Evolutionary conservation across 2,329 filamentous ascomycete genomes (phyloP).

Genomic region (Cadophora luteo-olivacea): DNA sequence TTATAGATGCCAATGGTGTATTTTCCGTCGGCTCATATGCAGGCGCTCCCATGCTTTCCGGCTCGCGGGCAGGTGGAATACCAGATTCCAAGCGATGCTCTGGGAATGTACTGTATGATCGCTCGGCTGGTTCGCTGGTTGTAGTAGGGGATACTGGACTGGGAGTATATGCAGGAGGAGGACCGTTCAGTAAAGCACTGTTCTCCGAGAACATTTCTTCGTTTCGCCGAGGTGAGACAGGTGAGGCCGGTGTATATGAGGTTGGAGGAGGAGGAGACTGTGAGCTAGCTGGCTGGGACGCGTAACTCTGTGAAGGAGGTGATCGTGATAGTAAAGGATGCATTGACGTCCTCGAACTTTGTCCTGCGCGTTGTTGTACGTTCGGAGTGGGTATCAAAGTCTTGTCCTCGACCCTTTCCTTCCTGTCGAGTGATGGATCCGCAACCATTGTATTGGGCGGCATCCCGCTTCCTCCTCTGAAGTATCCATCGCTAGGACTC

Average conservation of each 20-base stretch:
- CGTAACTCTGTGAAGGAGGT: conserved; percentile 34
- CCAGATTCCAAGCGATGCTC: conserved; percentile 37
- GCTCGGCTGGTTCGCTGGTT: conserved; percentile 5
- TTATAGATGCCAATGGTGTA: conserved; percentile 31
- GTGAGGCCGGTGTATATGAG: conserved; percentile 28
- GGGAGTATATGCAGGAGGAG: conserved; percentile 41
- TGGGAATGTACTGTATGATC: conserved; percentile 39
- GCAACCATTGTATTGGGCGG: conserved; percentile 34
- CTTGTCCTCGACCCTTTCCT: conserved; percentile 37
- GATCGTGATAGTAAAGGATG: conserved; percentile 32
- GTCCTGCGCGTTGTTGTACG: conserved; percentile 26
- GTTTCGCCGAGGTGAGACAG: conserved; percentile 27
- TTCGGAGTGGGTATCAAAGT: conserved; percentile 35
- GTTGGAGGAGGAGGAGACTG: conserved; percentile 13
- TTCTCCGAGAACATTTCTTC: conserved; percentile 27
- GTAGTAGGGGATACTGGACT: conserved; percentile 27
- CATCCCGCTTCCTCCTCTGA: conserved; percentile 33
- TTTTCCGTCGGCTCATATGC: conserved; percentile 33
- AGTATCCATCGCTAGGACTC: conserved; percentile 43
- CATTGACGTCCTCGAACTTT: conserved; percentile 28
- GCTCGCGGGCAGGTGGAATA: conserved; percentile 29
- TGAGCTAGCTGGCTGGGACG: conserved; percentile 29
- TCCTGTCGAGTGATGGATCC: conserved; percentile 35
- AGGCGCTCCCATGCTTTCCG: conserved; percentile 42
- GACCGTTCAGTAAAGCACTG: conserved; percentile 31